phyloP scores from a whole-genome alignment of 2,329 filamentous ascomycete genomes.

The Thermoascus crustaceus region DNA sequence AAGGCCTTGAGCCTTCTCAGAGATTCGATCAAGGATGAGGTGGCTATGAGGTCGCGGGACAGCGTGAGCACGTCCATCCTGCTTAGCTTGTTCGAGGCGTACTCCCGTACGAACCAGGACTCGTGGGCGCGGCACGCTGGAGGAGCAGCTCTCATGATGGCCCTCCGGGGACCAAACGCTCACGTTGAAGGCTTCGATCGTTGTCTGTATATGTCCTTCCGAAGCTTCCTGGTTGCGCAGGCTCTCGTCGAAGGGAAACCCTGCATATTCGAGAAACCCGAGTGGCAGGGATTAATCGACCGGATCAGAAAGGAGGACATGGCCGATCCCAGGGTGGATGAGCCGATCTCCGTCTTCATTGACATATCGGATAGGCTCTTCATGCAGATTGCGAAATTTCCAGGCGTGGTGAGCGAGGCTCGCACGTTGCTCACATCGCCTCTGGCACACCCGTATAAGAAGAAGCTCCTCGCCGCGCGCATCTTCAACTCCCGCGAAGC shows the following conservation, averaged over 20 bases:
- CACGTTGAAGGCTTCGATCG: constrained; percentile 24
- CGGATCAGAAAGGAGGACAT: constrained; percentile 22
- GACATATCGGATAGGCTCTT: constrained; percentile 18
- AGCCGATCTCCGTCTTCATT: constrained; percentile 15
- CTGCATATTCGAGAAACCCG: constrained; percentile 24
- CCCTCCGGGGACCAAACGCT: constrained; percentile 21
- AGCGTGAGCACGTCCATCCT: constrained; percentile 26
- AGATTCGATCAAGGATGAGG: constrained; percentile 17
- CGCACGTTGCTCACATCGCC: constrained; percentile 5
- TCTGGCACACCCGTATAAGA: not conserved
- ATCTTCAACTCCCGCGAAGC: constrained; percentile 4
- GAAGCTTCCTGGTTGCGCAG: constrained; percentile 26
- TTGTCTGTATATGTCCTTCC: constrained; percentile 26
- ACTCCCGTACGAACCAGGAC: constrained; percentile 22
- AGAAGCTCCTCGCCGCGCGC: constrained; percentile 2
- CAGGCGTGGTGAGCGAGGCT: constrained; percentile 12
- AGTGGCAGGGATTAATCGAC: constrained; percentile 22
- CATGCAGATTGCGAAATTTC: constrained; percentile 16
- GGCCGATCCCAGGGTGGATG: constrained; percentile 11
- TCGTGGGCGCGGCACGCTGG: constrained; percentile 28
- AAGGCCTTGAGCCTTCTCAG: constrained; percentile 22
- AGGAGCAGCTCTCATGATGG: constrained; percentile 24
- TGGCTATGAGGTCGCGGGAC: constrained; percentile 18
- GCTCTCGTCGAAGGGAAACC: constrained; percentile 20
- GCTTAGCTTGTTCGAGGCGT: constrained; percentile 28